phyloP scores from a whole-genome alignment of 2,329 filamentous ascomycete species.

The Dactylellina haptotyla region DNA sequence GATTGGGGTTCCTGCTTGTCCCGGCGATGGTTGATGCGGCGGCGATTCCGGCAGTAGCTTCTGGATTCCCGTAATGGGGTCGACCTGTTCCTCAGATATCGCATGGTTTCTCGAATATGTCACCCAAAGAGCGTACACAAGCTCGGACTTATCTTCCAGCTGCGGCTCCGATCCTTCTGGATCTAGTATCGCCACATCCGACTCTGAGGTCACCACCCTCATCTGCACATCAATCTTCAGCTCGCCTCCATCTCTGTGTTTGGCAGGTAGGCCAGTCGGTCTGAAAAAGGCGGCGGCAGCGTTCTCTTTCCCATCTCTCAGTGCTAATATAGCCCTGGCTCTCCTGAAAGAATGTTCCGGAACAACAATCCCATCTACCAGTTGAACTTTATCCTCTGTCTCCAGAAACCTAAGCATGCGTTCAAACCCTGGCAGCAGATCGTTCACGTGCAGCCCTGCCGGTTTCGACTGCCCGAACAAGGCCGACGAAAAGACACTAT shows the following conservation, averaged over 20 bases:
- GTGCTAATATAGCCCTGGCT: constrained; percentile 81
- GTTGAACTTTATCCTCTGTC: constrained; percentile 83
- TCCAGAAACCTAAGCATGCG: constrained; percentile 81
- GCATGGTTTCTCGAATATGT: constrained; percentile 95
- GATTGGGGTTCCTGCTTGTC: constrained; percentile 72
- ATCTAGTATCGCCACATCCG: constrained; percentile 72
- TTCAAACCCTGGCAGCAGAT: constrained; percentile 87
- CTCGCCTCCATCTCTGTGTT: constrained; percentile 88
- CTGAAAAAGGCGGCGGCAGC: constrained; percentile 79
- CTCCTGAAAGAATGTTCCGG: constrained; percentile 95
- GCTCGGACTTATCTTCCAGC: constrained; percentile 71
- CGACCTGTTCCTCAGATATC: constrained; percentile 69
- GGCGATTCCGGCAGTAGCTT: constrained; percentile 71
- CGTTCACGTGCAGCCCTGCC: constrained; percentile 80
- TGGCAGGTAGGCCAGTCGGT: constrained; percentile 83
- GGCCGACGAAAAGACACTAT: constrained; percentile 91
- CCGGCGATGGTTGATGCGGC: constrained; percentile 80
- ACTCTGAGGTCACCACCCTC: constrained; percentile 89
- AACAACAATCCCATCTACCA: constrained; percentile 94
- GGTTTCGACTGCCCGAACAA: constrained; percentile 89
- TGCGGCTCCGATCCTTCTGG: constrained; percentile 66
- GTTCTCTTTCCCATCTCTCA: constrained; percentile 84
- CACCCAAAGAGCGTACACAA: constrained; percentile 95
- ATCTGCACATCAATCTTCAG: constrained; percentile 96
- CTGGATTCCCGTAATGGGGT: constrained; percentile 70